Conservation (phyloP, 2,329 filamentous ascomycete genomes). For the Alternaria hordeiaustralica region DNA sequence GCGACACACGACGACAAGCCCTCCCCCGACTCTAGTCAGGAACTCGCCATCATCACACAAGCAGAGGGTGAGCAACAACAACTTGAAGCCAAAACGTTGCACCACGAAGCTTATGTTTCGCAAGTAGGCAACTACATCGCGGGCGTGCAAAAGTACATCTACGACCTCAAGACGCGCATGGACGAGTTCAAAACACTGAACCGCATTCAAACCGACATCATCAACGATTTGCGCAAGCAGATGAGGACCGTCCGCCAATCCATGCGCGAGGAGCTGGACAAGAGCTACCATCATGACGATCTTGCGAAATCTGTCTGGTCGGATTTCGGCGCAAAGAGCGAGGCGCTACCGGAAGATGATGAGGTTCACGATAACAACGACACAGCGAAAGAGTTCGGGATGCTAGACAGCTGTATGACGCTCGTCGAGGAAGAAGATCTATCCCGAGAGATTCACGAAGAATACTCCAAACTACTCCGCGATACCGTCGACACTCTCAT, state of each 20-base stretch:
- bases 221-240: slow-evolving; percentile 35
- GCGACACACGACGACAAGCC: slow-evolving; percentile 25
- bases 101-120: slow-evolving; percentile 28
- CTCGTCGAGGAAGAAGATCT: slow-evolving; percentile 4
- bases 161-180: slow-evolving; percentile 37
- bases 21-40: slow-evolving; percentile 19
- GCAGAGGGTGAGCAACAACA: slow-evolving; percentile 1
- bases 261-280: slow-evolving; percentile 14
- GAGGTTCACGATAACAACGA: not conserved
- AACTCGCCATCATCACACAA: slow-evolving; percentile 7
- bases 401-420: slow-evolving; percentile 22
- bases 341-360: not conserved
- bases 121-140: slow-evolving; percentile 37
- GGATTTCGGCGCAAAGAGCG: not conserved
- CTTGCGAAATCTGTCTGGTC: not conserved
- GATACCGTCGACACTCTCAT: slow-evolving; percentile 15
- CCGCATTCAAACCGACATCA: slow-evolving; percentile 41
- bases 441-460: slow-evolving; percentile 1
- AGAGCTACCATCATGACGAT: not conserved
- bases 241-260: slow-evolving; percentile 23
- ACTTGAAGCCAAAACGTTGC: slow-evolving; percentile 5
- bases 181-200: slow-evolving; percentile 45
- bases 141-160: slow-evolving; percentile 32
- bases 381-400: slow-evolving; percentile 9
- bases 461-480: slow-evolving; percentile 4